Evolutionary conservation across 768 basidiomycete genomes (phyloP).

Genomic region (Lepiota brunneoincarnata): DNA sequence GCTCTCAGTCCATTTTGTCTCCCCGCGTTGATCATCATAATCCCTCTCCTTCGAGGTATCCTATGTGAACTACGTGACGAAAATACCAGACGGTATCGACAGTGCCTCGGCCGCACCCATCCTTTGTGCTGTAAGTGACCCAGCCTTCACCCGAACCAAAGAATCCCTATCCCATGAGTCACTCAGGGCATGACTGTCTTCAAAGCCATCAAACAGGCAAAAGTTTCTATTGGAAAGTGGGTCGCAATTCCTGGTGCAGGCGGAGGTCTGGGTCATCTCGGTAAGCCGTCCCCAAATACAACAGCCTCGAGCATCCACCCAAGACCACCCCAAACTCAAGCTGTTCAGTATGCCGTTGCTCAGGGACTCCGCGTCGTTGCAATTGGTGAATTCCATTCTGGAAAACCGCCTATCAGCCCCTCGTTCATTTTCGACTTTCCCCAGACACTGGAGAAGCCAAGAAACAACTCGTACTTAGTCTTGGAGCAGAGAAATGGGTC

Average conservation of each 20-base stretch:
- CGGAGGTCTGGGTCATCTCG: conserved; percentile 82
- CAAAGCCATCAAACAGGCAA: conserved; percentile 74
- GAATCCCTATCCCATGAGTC: background rate
- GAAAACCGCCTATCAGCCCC: background rate
- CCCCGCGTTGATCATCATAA: background rate
- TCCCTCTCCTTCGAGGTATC: conserved; percentile 43
- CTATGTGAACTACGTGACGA: conserved; percentile 70
- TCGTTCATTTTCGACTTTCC: conserved; percentile 3
- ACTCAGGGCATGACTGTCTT: conserved; percentile 78
- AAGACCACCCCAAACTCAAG: conserved; percentile 23
- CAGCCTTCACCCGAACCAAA: background rate
- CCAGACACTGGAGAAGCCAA: conserved; percentile 80
- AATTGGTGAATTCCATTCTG: conserved; percentile 38
- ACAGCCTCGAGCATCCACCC: background rate
- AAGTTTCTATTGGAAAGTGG: conserved; percentile 67
- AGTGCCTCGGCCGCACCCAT: conserved; percentile 71
- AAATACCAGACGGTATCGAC: conserved; percentile 67
- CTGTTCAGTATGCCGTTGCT: conserved; percentile 76
- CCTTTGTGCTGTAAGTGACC: conserved; percentile 65
- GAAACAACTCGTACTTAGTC: conserved; percentile 50
- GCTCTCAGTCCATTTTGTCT: conserved; percentile 14
- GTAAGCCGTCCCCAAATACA: conserved; percentile 26
- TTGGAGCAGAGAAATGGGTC: conserved; percentile 76
- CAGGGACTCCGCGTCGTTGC: conserved; percentile 84
- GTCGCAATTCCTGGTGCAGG: conserved; percentile 77